Base-by-base conservation (phyloP, 2,329 filamentous ascomycete genomes). In the Cordyceps fumosorosea region DNA sequence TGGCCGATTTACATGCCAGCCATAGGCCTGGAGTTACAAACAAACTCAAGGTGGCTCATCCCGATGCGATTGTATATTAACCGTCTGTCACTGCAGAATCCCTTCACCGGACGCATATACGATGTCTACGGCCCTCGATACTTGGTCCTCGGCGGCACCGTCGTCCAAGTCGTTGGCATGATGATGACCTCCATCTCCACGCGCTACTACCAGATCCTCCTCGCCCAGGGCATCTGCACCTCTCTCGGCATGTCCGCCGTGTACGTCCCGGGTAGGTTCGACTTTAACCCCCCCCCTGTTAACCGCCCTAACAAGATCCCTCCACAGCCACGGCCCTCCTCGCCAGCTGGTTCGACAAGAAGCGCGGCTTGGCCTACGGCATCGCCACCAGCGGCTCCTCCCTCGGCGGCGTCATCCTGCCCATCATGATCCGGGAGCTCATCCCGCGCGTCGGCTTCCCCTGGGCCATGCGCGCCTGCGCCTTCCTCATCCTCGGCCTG, bases 21-120 rank as follows among this genome's bases (percentile, higher is more conserved):
- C 6, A 5, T 22, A 5, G 8, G 3, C 22, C 44, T 47, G 3
- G 3, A n/a, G 20, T 20, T n/a, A 20, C 12, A 18, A n/a, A n/a
- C n/a, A n/a, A n/a, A 29, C 26, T 29, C 26, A 29, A 4, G 29
- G 29, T 29, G 29, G 29, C 29, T 29, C 29, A 29, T 29, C 5
- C 29, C 29, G 3, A 20, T 47, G 5, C n/a, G 34, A 37, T 12
- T 37, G 5, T 7, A 29, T 5, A 29, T 8, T 37, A 14, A 37
- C 44, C 5, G 8, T n/a, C 4, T 8, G 44, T 22, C 10, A n/a
- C 44, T 2, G 20, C 20, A 63, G 68, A 73, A 74, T 62, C 65
- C 70, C 53, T 71, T 73, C 51, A 76, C 80, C 48, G 69, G 80
- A 16, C 75, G 80, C 56, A 77, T 77, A 47, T 73, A 73, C 44